phyloP scores from a whole-genome alignment of 2,329 filamentous ascomycete species.

The Penicillium oxalicum region DNA sequence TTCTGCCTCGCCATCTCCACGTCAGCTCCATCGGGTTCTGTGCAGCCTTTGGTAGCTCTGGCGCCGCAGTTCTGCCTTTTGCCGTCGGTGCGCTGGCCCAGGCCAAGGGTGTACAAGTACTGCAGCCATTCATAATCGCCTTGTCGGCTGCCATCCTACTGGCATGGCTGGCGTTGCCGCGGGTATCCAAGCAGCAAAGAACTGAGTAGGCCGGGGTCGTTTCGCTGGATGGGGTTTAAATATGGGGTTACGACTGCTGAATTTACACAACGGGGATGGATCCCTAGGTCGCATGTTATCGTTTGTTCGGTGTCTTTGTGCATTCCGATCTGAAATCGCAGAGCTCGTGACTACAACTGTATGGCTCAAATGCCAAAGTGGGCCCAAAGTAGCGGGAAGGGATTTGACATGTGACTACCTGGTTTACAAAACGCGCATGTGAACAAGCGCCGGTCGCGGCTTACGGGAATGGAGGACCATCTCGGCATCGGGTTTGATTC shows the following conservation, averaged over 20 bases:
- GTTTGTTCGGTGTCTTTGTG: too few relatives aligned
- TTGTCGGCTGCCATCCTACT: conserved; percentile 47
- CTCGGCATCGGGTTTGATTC: too few relatives aligned
- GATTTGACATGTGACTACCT: conserved; percentile 14
- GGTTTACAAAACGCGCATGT: too few relatives aligned
- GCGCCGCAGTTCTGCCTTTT: conserved; percentile 49
- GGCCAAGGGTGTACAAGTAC: conserved; percentile 52
- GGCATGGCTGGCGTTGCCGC: conserved; percentile 44
- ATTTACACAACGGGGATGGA: too few relatives aligned
- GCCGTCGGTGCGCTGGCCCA: conserved; percentile 46
- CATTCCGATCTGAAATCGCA: neutral
- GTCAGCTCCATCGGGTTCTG: conserved; percentile 77
- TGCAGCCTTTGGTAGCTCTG: conserved; percentile 68
- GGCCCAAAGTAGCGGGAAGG: neutral
- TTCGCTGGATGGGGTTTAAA: too few relatives aligned
- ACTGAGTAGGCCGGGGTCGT: conserved; percentile 5
- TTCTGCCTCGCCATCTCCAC: conserved; percentile 67
- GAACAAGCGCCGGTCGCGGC: too few relatives aligned
- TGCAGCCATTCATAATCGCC: conserved; percentile 56
- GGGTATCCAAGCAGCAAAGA: conserved; percentile 15
- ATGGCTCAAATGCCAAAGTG: conserved; percentile 8
- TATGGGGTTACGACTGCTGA: too few relatives aligned
- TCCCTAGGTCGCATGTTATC: too few relatives aligned
- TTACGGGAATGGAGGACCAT: too few relatives aligned
- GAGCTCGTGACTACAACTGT: neutral